These are phyloP conservation scores for Eucalyptus cloeziana DNA, from an alignment of 345 rosid species.

Conservation along the genomic window DNA sequence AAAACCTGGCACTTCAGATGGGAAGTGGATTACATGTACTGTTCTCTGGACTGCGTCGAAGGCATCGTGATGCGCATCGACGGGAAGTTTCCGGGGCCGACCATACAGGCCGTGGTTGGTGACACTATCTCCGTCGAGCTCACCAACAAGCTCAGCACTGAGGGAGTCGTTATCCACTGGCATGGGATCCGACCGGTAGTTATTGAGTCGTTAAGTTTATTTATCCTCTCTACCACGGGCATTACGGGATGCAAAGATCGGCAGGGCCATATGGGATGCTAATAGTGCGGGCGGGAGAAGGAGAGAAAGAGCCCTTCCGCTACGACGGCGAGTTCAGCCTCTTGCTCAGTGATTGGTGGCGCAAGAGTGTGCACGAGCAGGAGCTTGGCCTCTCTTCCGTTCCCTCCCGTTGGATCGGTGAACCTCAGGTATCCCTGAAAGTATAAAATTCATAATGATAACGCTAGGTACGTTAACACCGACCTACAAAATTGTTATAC, in stretches of 20 bases:
- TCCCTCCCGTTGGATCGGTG: slow-evolving; percentile 75
- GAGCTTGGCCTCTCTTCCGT: slow-evolving; percentile 61
- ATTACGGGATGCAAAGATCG: slow-evolving; percentile 85
- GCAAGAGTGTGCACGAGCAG: slow-evolving; percentile 40
- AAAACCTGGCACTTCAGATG: slow-evolving; percentile 31
- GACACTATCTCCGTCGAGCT: slow-evolving; percentile 50
- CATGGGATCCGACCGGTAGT: slow-evolving; percentile 89
- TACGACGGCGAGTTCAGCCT: slow-evolving; percentile 61
- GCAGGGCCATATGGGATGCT: slow-evolving; percentile 65
- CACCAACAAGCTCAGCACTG: slow-evolving; percentile 58
- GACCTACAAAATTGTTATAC: neutral
- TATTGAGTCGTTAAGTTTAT: neutral
- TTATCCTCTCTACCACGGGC: slow-evolving; percentile 50
- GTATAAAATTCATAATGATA: rapidly evolving
- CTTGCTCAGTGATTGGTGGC: slow-evolving; percentile 88
- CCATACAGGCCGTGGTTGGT: slow-evolving; percentile 49
- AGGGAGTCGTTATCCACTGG: slow-evolving; percentile 90
- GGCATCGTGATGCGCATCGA: slow-evolving; percentile 66
- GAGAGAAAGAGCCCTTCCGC: slow-evolving; percentile 40
- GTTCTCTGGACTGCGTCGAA: slow-evolving; percentile 68
- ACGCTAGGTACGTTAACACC: neutral
- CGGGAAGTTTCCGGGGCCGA: slow-evolving; percentile 86
- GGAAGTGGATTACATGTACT: slow-evolving; percentile 32
- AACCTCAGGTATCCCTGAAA: slow-evolving; percentile 41
- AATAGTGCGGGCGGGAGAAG: slow-evolving; percentile 38